Evolutionary conservation across 495 filamentous ascomycete genomes (phyloP).

Genomic region (Neurospora hispaniola): DNA sequence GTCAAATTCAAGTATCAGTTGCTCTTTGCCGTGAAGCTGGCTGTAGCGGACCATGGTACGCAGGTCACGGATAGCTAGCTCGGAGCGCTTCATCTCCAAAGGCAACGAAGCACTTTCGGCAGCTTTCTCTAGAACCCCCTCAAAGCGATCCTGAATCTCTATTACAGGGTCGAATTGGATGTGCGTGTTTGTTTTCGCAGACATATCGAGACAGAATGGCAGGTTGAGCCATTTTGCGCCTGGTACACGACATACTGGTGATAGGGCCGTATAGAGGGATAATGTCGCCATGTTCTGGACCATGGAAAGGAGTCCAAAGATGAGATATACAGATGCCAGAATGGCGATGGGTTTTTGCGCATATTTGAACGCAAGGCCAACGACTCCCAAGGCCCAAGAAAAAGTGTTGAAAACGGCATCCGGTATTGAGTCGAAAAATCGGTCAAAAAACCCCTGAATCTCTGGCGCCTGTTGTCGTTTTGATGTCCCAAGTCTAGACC

Average conservation of each 20-base stretch:
- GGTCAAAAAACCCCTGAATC: neutral
- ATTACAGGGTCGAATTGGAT: slow-evolving; percentile 59
- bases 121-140: slow-evolving; percentile 51
- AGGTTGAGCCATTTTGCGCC: slow-evolving; percentile 45
- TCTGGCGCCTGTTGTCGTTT: neutral
- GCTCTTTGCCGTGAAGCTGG: slow-evolving; percentile 37
- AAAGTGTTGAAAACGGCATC: slow-evolving; percentile 21
- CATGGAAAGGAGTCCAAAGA: slow-evolving; percentile 37
- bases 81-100: slow-evolving; percentile 59
- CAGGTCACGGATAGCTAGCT: slow-evolving; percentile 62
- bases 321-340: slow-evolving; percentile 40
- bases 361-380: slow-evolving; percentile 37
- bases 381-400: slow-evolving; percentile 38
- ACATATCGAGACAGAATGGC: slow-evolving; percentile 44
- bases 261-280: slow-evolving; percentile 40
- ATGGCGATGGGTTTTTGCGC: slow-evolving; percentile 46
- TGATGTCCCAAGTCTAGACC: neutral
- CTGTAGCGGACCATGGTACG: slow-evolving; percentile 49
- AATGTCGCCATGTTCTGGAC: slow-evolving; percentile 41
- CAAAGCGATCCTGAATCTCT: slow-evolving; percentile 53
- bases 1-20: slow-evolving; percentile 56
- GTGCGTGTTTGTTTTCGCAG: slow-evolving; percentile 6
- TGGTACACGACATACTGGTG: slow-evolving; percentile 55
- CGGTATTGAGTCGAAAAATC: slow-evolving; percentile 15
- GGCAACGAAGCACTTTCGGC: slow-evolving; percentile 49